These are phyloP conservation scores for Xylaria bambusicola DNA, from an alignment of 495 filamentous ascomycete species.

Conservation along the genomic window DNA sequence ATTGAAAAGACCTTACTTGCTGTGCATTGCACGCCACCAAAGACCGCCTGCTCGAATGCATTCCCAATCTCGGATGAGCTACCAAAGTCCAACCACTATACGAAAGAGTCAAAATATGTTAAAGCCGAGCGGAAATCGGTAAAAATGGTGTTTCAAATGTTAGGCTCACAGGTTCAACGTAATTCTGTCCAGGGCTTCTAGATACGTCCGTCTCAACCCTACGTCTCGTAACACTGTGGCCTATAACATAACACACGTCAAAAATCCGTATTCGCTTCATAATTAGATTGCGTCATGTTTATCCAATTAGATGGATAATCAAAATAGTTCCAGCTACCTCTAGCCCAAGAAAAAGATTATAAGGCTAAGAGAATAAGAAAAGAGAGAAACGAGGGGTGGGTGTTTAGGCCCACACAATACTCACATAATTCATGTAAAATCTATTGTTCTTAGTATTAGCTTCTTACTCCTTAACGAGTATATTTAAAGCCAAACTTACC, in stretches of 20 bases:
- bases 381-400: no score
- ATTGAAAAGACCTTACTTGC: not conserved
- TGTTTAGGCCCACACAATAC: no score
- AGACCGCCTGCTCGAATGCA: not conserved
- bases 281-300: no score
- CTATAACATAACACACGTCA: no score
- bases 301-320: no score
- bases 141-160: not conserved
- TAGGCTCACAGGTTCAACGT: conserved; percentile 9
- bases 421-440: conserved; percentile 7
- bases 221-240: no score
- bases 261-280: no score
- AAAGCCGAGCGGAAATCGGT: not conserved
- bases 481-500: not conserved
- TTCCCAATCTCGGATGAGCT: conserved; percentile 1
- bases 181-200: no score
- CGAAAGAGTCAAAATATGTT: not conserved
- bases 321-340: no score
- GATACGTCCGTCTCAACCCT: no score
- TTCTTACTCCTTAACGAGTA: not conserved
- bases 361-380: no score
- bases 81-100: not conserved
- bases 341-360: no score
- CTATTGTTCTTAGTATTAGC: not conserved
- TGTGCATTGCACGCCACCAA: not conserved